Base-by-base conservation (phyloP, 768 basidiomycete genomes). In the Tephrocybe sp. region DNA sequence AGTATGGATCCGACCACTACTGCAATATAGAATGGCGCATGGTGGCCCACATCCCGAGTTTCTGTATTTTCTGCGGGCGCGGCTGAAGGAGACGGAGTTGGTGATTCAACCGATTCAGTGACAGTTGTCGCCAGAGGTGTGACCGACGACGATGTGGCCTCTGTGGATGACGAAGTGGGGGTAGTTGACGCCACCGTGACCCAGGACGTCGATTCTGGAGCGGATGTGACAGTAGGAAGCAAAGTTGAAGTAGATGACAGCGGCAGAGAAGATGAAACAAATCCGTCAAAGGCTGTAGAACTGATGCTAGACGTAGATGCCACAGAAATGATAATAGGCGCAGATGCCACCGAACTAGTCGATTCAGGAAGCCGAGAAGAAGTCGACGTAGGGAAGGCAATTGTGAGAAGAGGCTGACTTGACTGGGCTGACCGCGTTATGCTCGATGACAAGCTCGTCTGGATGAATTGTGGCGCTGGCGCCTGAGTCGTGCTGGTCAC, bases 1-100 rank as follows among this genome's bases (percentile, higher is more conserved):
- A 71, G 68, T 50, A 84, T 69, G 0, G 64, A 63, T 26, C 76
- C 81, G 3, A 83, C 64, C n/a, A 70, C 67, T 44, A 83, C 70
- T 21, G 69, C 78, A 4, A 79, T 57, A 54, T 82, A 82, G 57
- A 80, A 73, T 30, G 76, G 72, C 1, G 76, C 60, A 36, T 63
- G 54, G 49, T 73, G 71, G 3, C 51, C 38, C 11, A 38, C 13
- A 35, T 49, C 40, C 9, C 39, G 41, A 8, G 44, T 34, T 28
- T 42, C 30, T 3, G 39, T 25, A 25, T 52, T 34, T 38, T 41
- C 34, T 7, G 54, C 44, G n/a, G 51, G 25, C 21, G 40, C 38
- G 16, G 47, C 24, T 22, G 55, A 52, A 13, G 51, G 15, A 15
- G 42, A 43, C 12, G 56, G 16, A 35, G 60, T 37, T 15, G 46